Conservation (phyloP, 2,329 filamentous ascomycete genomes). For the Colletotrichum tropicicola region DNA sequence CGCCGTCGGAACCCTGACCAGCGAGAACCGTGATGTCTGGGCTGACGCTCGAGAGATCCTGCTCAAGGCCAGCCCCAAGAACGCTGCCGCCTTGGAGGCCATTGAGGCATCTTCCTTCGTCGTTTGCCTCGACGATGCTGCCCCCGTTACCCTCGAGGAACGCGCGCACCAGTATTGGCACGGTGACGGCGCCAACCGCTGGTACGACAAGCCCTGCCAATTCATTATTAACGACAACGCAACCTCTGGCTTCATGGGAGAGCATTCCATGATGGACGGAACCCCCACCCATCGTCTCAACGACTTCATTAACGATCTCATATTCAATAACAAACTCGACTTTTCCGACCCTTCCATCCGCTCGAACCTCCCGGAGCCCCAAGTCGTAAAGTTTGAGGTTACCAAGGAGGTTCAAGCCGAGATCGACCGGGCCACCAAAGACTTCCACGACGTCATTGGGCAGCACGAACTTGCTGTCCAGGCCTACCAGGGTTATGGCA, state of each 20-base stretch:
- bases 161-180: slow-evolving; percentile 98
- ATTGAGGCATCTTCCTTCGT: slow-evolving; percentile 92
- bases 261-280: slow-evolving; percentile 99
- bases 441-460: slow-evolving; percentile 84
- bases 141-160: slow-evolving; percentile 93
- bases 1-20: slow-evolving; percentile 85
- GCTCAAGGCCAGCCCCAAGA: slow-evolving; percentile 78
- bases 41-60: slow-evolving; percentile 82
- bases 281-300: slow-evolving; percentile 97
- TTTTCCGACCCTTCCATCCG: slow-evolving; percentile 82
- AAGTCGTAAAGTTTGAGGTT: slow-evolving; percentile 80
- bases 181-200: slow-evolving; percentile 93
- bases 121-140: slow-evolving; percentile 91
- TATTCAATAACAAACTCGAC: slow-evolving; percentile 94
- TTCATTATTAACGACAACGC: slow-evolving; percentile 99
- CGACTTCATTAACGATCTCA: slow-evolving; percentile 90
- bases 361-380: slow-evolving; percentile 84
- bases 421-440: slow-evolving; percentile 79
- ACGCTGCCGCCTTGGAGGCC: slow-evolving; percentile 78
- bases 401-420: slow-evolving; percentile 78
- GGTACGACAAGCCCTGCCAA: slow-evolving; percentile 98
- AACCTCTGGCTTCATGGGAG: slow-evolving; percentile 95
- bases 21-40: slow-evolving; percentile 94
- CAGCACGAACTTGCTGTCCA: slow-evolving; percentile 93
- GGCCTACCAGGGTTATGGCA: slow-evolving; percentile 96